A percentile compares a stretch with the other conserved stretches of the same genome.
These are phyloP conservation scores for Elsinoe fawcettii DNA, from an alignment of 2,329 filamentous ascomycete genomes.

Conservation along the genomic window DNA sequence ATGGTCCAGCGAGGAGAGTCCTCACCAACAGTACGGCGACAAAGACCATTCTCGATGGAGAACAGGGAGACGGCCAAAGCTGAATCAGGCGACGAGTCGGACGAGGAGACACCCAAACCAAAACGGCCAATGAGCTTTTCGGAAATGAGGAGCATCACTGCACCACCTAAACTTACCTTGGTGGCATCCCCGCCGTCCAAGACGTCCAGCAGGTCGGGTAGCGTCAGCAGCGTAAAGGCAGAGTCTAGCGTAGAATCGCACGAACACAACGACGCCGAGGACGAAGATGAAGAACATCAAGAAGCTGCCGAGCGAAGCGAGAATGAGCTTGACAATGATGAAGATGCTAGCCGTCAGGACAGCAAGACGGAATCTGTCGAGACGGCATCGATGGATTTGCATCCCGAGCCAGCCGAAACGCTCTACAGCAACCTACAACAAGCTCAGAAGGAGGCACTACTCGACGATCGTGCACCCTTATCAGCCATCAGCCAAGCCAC, in stretches of 20 bases:
- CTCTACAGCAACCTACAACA: slow-evolving; percentile 1
- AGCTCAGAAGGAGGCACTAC: neutral
- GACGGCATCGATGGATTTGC: neutral
- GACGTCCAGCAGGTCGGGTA: neutral
- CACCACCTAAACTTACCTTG: slow-evolving; percentile 37
- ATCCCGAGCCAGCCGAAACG: neutral
- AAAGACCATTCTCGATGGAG: slow-evolving; percentile 2
- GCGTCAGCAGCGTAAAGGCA: neutral
- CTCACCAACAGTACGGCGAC: neutral
- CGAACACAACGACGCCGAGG: neutral
- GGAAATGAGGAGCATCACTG: slow-evolving; percentile 26
- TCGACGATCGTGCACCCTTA: slow-evolving; percentile 9
- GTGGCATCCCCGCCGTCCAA: slow-evolving; percentile 38
- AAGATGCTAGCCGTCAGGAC: neutral
- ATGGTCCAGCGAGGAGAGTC: slow-evolving; percentile 9
- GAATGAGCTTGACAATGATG: neutral
- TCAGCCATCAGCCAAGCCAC: slow-evolving; percentile 22
- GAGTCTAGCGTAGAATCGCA: neutral
- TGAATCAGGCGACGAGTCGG: slow-evolving; percentile 16
- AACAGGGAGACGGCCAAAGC: neutral
- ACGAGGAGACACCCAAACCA: slow-evolving; percentile 16
- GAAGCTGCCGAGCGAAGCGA: neutral
- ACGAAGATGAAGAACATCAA: neutral
- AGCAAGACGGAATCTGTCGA: neutral
- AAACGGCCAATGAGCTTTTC: slow-evolving; percentile 19